phyloP scores from a whole-genome alignment of 257 asterid genomes.

The Osmanthus fragrans region DNA sequence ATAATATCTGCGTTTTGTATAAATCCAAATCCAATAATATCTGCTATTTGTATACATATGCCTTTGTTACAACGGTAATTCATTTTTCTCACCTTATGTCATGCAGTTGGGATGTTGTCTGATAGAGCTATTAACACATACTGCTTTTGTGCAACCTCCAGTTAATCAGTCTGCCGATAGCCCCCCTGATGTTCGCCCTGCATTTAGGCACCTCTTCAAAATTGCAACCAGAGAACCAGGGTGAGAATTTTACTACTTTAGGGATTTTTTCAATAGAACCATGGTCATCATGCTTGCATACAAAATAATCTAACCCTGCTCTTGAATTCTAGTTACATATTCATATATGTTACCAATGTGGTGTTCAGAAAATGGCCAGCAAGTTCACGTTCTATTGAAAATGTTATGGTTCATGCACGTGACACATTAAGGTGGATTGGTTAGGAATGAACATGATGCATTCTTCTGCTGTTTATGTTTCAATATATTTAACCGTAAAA shows the following conservation, averaged over 20 bases:
- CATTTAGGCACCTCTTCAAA: slow-evolving; percentile 84
- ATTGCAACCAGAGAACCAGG: slow-evolving; percentile 60
- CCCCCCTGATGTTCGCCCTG: slow-evolving; percentile 96
- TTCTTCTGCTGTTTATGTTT: neutral
- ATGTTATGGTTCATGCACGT: slow-evolving; percentile 6
- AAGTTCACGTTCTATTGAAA: slow-evolving; percentile 4
- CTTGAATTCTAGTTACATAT: slow-evolving; percentile 8
- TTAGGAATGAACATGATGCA: neutral
- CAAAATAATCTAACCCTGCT: neutral
- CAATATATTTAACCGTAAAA: neutral
- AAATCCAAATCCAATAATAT: neutral
- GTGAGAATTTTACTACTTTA: slow-evolving; percentile 39
- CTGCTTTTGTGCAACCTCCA: slow-evolving; percentile 89
- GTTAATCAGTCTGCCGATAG: slow-evolving; percentile 67
- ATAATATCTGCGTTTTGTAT: neutral
- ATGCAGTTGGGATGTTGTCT: slow-evolving; percentile 95
- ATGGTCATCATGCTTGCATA: slow-evolving; percentile 1
- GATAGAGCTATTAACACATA: slow-evolving; percentile 71
- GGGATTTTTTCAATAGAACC: neutral
- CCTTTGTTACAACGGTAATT: slow-evolving; percentile 13
- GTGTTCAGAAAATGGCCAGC: neutral
- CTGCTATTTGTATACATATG: neutral
- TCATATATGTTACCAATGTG: neutral
- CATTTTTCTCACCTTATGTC: slow-evolving; percentile 25
- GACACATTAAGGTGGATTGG: neutral